Conservation (phyloP, 139 green algal species). For the Yamagishiella unicocca region DNA sequence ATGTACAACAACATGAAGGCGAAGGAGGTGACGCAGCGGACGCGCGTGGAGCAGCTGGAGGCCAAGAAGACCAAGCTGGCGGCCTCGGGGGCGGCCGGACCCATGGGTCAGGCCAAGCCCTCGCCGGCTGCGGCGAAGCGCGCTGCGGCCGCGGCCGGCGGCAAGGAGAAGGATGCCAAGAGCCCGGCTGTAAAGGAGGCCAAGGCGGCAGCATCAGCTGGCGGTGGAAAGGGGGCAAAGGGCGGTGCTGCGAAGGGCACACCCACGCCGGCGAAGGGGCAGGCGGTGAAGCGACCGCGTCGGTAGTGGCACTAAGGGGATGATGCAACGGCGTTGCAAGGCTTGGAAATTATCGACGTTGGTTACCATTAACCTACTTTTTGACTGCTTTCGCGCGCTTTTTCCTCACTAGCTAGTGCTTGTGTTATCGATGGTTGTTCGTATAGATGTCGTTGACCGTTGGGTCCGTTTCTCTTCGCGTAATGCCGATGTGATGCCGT, state of each 20-base stretch:
- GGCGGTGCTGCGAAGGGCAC: neutral
- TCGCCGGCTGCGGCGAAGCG: neutral
- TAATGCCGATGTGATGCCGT: too few relatives aligned
- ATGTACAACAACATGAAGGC: constrained; percentile 90
- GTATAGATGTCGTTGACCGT: too few relatives aligned
- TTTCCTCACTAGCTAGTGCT: too few relatives aligned
- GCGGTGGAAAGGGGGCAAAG: neutral
- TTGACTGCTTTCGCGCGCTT: too few relatives aligned
- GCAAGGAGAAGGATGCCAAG: neutral
- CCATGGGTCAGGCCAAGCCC: constrained; percentile 28
- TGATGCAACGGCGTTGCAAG: too few relatives aligned
- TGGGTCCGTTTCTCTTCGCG: too few relatives aligned
- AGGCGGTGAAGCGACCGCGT: too few relatives aligned
- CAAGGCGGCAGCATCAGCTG: neutral
- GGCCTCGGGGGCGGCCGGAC: neutral
- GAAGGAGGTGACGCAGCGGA: constrained; percentile 67
- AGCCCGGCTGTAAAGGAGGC: neutral
- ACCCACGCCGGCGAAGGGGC: neutral
- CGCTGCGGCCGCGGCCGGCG: neutral
- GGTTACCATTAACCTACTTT: too few relatives aligned
- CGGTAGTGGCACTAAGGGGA: too few relatives aligned
- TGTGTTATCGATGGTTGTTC: too few relatives aligned
- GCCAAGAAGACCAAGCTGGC: constrained; percentile 42
- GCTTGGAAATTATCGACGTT: too few relatives aligned
- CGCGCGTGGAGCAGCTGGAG: constrained; percentile 73